Percentiles rank a stretch among this genome's conserved stretches.
phyloP scores from a whole-genome alignment of 2,329 filamentous ascomycete species.

The Cytospora piceicola region DNA sequence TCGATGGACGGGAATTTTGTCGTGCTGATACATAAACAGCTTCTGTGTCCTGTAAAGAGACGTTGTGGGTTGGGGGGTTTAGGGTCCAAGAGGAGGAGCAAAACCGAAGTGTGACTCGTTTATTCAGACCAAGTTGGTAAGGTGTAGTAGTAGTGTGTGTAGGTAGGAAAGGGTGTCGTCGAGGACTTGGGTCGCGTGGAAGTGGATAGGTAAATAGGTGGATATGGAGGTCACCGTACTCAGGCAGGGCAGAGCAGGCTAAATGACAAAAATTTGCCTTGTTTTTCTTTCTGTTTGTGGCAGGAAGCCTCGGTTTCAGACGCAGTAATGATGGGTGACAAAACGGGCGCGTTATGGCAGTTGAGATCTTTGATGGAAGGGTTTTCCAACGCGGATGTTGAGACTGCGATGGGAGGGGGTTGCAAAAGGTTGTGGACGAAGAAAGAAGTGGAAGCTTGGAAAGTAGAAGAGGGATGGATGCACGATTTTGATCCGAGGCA shows the following conservation, averaged over 20 bases:
- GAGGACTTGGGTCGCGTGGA: slow-evolving; percentile 13
- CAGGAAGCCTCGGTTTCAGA: slow-evolving; percentile 6
- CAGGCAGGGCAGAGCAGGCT: slow-evolving; percentile 20
- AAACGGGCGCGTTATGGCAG: slow-evolving; percentile 13
- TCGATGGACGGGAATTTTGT: slow-evolving; percentile 86
- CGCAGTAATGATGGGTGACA: slow-evolving; percentile 2
- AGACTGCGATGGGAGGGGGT: slow-evolving; percentile 19
- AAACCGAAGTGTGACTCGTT: slow-evolving; percentile 12
- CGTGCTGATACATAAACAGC: slow-evolving; percentile 99
- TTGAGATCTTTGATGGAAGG: slow-evolving; percentile 11
- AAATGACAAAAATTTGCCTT: background rate
- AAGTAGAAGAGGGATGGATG: slow-evolving; percentile 1
- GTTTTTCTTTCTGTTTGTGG: background rate
- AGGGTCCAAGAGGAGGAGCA: slow-evolving; percentile 22
- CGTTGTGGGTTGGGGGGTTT: slow-evolving; percentile 32
- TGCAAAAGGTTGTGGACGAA: slow-evolving; percentile 11
- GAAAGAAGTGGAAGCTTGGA: slow-evolving; percentile 8
- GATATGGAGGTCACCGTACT: slow-evolving; percentile 12
- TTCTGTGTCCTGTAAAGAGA: slow-evolving; percentile 44
- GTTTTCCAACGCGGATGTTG: slow-evolving; percentile 20
- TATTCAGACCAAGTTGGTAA: slow-evolving; percentile 6
- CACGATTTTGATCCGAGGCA: slow-evolving; percentile 24
- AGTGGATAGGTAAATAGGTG: background rate
- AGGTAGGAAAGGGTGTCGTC: slow-evolving; percentile 12
- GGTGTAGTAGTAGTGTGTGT: too few relatives aligned